Evolutionary conservation across 2,329 filamentous ascomycete genomes (phyloP).

Genomic region (Colletotrichum sp.): DNA sequence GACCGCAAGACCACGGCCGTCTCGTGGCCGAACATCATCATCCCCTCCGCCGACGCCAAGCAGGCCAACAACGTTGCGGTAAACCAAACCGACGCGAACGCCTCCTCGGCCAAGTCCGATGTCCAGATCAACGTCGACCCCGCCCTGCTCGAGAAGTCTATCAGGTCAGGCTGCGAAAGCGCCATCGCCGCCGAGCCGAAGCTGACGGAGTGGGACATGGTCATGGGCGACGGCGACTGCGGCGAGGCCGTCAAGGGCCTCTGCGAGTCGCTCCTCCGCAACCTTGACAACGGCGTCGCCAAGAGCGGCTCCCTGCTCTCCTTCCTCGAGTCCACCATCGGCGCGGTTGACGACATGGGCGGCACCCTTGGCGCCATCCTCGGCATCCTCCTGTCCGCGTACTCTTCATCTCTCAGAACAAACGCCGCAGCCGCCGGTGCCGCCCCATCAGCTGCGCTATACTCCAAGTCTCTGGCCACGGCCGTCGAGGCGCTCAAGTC

Average conservation of each 20-base stretch:
- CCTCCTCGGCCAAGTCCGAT: neutral
- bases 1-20: conserved; percentile 55
- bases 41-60: neutral
- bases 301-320: conserved; percentile 33
- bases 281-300: conserved; percentile 30
- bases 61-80: neutral
- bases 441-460: conserved; percentile 10
- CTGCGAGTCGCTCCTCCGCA: conserved; percentile 29
- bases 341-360: conserved; percentile 40
- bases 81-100: neutral
- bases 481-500: conserved; percentile 27
- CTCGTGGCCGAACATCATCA: conserved; percentile 47
- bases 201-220: conserved; percentile 36
- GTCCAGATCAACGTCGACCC: conserved; percentile 28
- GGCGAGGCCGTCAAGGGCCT: conserved; percentile 35
- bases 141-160: conserved; percentile 25
- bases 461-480: conserved; percentile 23
- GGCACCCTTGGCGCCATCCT: conserved; percentile 38
- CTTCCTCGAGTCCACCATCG: conserved; percentile 30
- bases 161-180: conserved; percentile 33
- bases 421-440: neutral
- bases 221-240: conserved; percentile 36
- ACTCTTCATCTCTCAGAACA: conserved; percentile 22
- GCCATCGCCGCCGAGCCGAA: conserved; percentile 37
- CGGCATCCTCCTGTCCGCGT: conserved; percentile 32